Conservation (phyloP, 768 basidiomycete genomes). For the Boletus insuetus region DNA sequence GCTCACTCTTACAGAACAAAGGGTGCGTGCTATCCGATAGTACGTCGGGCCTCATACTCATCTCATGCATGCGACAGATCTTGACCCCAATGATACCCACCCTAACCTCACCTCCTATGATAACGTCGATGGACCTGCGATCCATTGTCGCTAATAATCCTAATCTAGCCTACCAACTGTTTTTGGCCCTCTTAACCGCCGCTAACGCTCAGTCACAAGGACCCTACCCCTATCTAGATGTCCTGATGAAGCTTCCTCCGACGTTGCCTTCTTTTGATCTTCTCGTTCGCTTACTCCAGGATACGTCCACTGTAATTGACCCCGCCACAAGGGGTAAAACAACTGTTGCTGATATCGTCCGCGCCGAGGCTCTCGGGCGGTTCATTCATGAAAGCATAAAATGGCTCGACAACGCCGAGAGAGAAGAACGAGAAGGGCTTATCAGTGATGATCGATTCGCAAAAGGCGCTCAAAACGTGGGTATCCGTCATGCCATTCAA, state of each 20-base stretch:
- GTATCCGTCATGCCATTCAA: conserved; percentile 22
- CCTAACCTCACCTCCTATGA: conserved; percentile 46
- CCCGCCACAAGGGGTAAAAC: conserved; percentile 43
- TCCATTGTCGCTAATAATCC: conserved; percentile 68
- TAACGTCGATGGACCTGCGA: conserved; percentile 66
- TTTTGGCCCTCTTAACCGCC: conserved; percentile 54
- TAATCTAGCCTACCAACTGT: conserved; percentile 63
- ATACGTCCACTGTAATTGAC: conserved; percentile 49
- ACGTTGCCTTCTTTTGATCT: conserved; percentile 73
- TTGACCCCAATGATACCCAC: conserved; percentile 49
- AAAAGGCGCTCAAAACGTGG: conserved; percentile 68
- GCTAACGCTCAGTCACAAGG: conserved; percentile 29
- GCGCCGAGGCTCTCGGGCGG: conserved; percentile 61
- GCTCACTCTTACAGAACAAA: conserved; percentile 72
- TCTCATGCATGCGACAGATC: conserved; percentile 34
- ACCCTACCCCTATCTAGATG: conserved; percentile 55
- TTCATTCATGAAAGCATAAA: conserved; percentile 70
- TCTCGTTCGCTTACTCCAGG: conserved; percentile 63
- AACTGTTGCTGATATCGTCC: conserved; percentile 63
- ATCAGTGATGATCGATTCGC: conserved; percentile 72
- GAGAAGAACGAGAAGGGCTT: conserved; percentile 63
- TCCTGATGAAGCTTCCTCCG: conserved; percentile 64
- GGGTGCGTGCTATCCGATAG: conserved; percentile 37
- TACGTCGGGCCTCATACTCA: background rate
- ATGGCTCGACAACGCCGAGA: conserved; percentile 69